Evolutionary conservation across 352 stramenopile species (phyloP).

Genomic region (Blastocystis sp.): DNA sequence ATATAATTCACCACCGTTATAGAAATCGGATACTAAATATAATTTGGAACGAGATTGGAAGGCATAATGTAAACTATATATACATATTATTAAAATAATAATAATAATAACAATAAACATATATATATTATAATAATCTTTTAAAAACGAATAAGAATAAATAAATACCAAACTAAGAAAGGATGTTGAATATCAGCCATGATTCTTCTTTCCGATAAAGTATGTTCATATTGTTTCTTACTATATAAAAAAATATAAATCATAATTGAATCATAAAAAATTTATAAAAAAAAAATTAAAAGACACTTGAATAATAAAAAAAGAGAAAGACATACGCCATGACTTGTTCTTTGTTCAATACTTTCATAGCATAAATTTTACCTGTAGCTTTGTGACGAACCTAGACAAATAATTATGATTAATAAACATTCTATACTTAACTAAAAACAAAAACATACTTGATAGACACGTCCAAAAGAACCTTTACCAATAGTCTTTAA

Average conservation of each 20-base stretch:
- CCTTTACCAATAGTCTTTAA: slow-evolving; percentile 71
- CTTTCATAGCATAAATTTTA: slow-evolving; percentile 82
- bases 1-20: slow-evolving; percentile 72
- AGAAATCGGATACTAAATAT: slow-evolving; percentile 60
- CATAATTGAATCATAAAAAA: not conserved
- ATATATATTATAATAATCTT: no score
- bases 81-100: no score
- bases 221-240: slow-evolving; percentile 12
- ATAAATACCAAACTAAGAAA: slow-evolving; percentile 41
- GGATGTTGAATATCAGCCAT: slow-evolving; percentile 54
- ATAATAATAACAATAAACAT: no score
- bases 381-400: slow-evolving; percentile 72
- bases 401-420: slow-evolving; percentile 55
- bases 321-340: not conserved
- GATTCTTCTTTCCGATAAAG: not conserved
- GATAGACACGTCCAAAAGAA: slow-evolving; percentile 67
- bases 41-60: slow-evolving; percentile 68
- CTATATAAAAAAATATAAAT: not conserved
- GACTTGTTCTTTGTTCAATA: slow-evolving; percentile 68
- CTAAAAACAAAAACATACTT: slow-evolving; percentile 18
- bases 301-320: not conserved
- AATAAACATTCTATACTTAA: not conserved
- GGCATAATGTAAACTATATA: slow-evolving; percentile 21
- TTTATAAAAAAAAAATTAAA: not conserved
- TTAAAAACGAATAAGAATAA: not conserved